phyloP scores from a whole-genome alignment of 768 basidiomycete species.

The Lyophyllum semitale region DNA sequence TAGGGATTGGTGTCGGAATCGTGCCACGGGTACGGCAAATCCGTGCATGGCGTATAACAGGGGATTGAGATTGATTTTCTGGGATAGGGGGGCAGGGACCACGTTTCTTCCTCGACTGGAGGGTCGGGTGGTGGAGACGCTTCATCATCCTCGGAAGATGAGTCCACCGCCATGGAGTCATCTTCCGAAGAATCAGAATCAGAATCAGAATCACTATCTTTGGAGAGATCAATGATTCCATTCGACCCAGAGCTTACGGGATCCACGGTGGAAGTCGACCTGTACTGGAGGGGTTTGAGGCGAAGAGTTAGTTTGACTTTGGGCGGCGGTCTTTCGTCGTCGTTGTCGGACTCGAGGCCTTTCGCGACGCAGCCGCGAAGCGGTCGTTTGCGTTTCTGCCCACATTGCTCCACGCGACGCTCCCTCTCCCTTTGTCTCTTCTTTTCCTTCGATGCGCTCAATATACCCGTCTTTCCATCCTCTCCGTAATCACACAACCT shows the following conservation, averaged over 20 bases:
- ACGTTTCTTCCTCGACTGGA: conserved; percentile 38
- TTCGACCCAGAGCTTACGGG: conserved; percentile 22
- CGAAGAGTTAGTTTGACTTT: conserved; percentile 75
- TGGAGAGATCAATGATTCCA: conserved; percentile 40
- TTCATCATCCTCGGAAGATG: conserved; percentile 38
- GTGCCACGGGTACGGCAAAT: conserved; percentile 32
- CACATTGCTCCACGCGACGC: conserved; percentile 30
- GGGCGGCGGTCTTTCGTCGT: conserved; percentile 47
- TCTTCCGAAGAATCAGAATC: conserved; percentile 35
- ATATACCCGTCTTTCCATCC: conserved; percentile 39
- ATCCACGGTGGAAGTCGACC: conserved; percentile 25
- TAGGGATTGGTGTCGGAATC: conserved; percentile 26
- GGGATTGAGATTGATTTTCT: conserved; percentile 60
- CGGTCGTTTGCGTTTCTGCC: conserved; percentile 46
- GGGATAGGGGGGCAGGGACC: conserved; percentile 58
- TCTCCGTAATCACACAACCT: conserved; percentile 68
- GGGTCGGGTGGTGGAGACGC: conserved; percentile 14
- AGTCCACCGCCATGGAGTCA: conserved; percentile 46
- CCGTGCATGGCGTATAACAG: conserved; percentile 49
- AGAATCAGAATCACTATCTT: conserved; percentile 36
- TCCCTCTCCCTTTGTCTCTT: conserved; percentile 28
- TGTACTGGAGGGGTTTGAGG: conserved; percentile 48
- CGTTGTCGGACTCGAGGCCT: conserved; percentile 34
- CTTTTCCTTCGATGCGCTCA: conserved; percentile 22
- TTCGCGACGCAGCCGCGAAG: conserved; percentile 36